Evolutionary conservation across 805 yeast species (phyloP), one percentile per base, ranked within the genome.

Genomic region (Ogataea neopini): DNA sequence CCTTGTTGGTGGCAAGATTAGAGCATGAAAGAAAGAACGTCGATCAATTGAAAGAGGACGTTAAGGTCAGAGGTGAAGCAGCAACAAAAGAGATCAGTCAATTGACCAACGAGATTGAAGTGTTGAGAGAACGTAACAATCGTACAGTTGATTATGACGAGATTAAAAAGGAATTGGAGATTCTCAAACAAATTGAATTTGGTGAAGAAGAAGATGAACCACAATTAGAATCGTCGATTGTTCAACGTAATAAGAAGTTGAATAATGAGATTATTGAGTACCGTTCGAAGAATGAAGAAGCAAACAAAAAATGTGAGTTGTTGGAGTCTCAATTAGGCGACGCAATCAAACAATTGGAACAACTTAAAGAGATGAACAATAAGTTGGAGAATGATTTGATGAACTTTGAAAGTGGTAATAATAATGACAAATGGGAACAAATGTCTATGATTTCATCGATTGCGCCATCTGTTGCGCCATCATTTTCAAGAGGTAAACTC

Each of bases 321-420:
- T 63, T 84, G 43, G 73, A 75, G 45, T 28, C 48, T 1, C 62
- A 74, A 39, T 51, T 81, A 7, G 49, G 58, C 6, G 59, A 57
- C 1, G 52, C 72, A 6, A 60, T 62, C 5, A 50, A 60, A 9
- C 79, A 80, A 49, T 59, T 81, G 11, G 67, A 62, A 3, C 63
- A 67, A 23, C 59, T 81, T 30, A 71, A 72, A 30, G 57, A 66
- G 20, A 63, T 80, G 44, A 88, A 86, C 57, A 63, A 68, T 15
- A 81, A 80, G 60, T 72, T 94, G 42, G 98, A 94, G 63, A 70
- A 75, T 22, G 98, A 92, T 60, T 63, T 92, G 51, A 76, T 81
- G 18, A 74, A 73, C 32, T 64, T 86, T 29, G 84, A 83, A 48
- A 77, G 76, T 44, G 64, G 63, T 32, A 25, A 37, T 8, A 65